phyloP scores from a whole-genome alignment of 2,329 filamentous ascomycete species.

The Paecilomyces dactylethromorphus region DNA sequence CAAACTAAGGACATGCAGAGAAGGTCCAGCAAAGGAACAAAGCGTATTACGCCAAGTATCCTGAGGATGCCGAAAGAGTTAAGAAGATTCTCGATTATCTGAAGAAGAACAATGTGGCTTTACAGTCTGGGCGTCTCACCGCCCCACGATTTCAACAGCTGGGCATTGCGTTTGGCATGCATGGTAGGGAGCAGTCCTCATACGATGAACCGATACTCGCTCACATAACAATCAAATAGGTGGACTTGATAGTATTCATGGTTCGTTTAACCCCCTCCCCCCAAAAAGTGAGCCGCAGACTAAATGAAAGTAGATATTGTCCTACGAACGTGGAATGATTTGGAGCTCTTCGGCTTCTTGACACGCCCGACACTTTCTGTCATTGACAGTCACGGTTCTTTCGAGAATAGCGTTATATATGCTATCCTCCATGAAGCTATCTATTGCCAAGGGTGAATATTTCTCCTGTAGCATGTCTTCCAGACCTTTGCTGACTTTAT shows the following conservation, averaged over 20 bases:
- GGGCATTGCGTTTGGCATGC: constrained; percentile 70
- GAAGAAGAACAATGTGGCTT: constrained; percentile 51
- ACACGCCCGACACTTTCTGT: constrained; percentile 63
- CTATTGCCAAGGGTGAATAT: constrained; percentile 62
- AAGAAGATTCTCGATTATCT: constrained; percentile 62
- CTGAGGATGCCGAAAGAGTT: constrained; percentile 67
- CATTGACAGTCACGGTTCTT: constrained; percentile 61
- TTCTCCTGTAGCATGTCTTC: not conserved
- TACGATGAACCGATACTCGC: not conserved
- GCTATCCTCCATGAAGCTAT: constrained; percentile 80
- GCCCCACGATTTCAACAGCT: constrained; percentile 68
- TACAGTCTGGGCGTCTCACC: constrained; percentile 68
- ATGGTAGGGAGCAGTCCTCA: constrained; percentile 43
- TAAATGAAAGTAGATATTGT: constrained; percentile 49
- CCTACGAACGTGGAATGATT: constrained; percentile 62
- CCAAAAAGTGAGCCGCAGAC: not conserved
- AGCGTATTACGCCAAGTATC: constrained; percentile 78
- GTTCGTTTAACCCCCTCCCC: constrained; percentile 21
- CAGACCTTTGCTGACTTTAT: constrained; percentile 2
- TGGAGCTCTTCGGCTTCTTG: constrained; percentile 69
- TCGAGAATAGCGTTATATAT: constrained; percentile 76
- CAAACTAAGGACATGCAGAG: constrained; percentile 25
- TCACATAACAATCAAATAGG: constrained; percentile 31
- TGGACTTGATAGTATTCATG: constrained; percentile 67
- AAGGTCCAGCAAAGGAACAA: constrained; percentile 66